Evolutionary conservation across 108 stramenopile species (phyloP).

Genomic region (Cyclotella distinguenda): DNA sequence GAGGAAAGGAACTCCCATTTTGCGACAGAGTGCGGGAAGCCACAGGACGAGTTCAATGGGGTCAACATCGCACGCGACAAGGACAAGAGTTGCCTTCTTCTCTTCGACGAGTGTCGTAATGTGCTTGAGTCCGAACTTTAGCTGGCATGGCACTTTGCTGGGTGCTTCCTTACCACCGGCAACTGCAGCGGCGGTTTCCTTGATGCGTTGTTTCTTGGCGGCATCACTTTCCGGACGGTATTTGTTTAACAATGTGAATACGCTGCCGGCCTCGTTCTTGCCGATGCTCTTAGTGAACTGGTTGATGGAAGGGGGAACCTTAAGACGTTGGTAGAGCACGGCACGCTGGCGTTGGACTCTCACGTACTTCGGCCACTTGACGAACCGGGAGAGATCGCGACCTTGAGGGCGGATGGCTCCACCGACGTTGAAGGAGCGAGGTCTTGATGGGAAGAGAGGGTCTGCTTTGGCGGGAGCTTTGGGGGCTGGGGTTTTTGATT

Average conservation of each 20-base stretch:
- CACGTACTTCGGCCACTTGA: slow-evolving; percentile 97
- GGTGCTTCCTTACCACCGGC: slow-evolving; percentile 67
- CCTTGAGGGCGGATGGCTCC: slow-evolving; percentile 92
- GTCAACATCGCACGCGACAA: slow-evolving; percentile 98
- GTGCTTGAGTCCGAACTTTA: slow-evolving; percentile 99
- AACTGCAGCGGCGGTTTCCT: slow-evolving; percentile 93
- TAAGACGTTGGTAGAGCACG: slow-evolving; percentile 97
- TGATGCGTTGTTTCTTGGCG: slow-evolving; percentile 95
- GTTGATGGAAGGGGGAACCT: slow-evolving; percentile 97
- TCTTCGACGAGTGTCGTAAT: slow-evolving; percentile 98
- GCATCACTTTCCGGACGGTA: slow-evolving; percentile 98
- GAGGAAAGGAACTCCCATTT: slow-evolving; percentile 99
- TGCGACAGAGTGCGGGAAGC: slow-evolving; percentile 98
- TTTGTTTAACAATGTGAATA: slow-evolving; percentile 96
- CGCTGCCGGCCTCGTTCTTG: slow-evolving; percentile 97
- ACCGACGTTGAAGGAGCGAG: slow-evolving; percentile 89
- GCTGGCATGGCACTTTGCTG: slow-evolving; percentile 63
- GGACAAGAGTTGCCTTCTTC: slow-evolving; percentile 98
- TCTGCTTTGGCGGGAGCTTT: slow-evolving; percentile 74
- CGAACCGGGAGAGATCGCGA: slow-evolving; percentile 96
- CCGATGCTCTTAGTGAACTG: slow-evolving; percentile 97
- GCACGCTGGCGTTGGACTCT: slow-evolving; percentile 98
- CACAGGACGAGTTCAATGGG: slow-evolving; percentile 99
- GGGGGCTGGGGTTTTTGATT: slow-evolving; percentile 44
- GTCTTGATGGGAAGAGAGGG: slow-evolving; percentile 93